Base-by-base conservation (phyloP, 176 grass and related monocot genomes). In the Otatea glauca region DNA sequence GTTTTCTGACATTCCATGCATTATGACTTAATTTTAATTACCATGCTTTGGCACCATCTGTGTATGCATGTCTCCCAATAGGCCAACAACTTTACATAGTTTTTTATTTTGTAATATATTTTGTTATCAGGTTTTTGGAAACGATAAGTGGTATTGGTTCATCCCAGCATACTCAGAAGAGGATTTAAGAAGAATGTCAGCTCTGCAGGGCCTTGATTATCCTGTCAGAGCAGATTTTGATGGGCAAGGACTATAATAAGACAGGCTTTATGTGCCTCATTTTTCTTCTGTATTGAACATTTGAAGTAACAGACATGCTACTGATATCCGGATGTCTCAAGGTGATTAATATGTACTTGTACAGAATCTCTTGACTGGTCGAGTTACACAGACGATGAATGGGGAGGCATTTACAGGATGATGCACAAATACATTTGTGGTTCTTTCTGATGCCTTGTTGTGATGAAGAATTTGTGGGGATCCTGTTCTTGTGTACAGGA, bases 131-230 rank as follows among this genome's bases (percentile, higher is more conserved):
- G 89, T 97, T 69, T 97, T 94, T 73, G 92, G 96, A 79, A 89
- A 87, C 4, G 91, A 98, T 66, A 95, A 66, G 72, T 90, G 81
- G 56, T 95, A 95, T 85, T 98, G 96, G 96, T 95, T 95, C 68
- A 90, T 98, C 58, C 96, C 93, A 0, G 87, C 85, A 51, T 98
- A 95, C 65, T 94, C 96, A 78, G 96, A 95, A 49, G 96, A 98
- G 59, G 96, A 98, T 81, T 45, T 98, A 41, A 92, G 91, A 94
- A 95, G 91, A 88, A 90, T 92, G 60, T 86, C 91, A 21, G 91
- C 86, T 75, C 79, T 98, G 43, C 91, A 94, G 63, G 93, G 93
- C 58, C 91, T 98, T 65, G 91, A 98, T 47, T 98, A 98, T 78
- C 93, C 96, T 78, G 82, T 90, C 12, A 95, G 93, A 54, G 45